A percentile compares a stretch with the other conserved stretches of the same genome.
Conservation (phyloP, 306 rosid species). For the Lupinus albus region DNA sequence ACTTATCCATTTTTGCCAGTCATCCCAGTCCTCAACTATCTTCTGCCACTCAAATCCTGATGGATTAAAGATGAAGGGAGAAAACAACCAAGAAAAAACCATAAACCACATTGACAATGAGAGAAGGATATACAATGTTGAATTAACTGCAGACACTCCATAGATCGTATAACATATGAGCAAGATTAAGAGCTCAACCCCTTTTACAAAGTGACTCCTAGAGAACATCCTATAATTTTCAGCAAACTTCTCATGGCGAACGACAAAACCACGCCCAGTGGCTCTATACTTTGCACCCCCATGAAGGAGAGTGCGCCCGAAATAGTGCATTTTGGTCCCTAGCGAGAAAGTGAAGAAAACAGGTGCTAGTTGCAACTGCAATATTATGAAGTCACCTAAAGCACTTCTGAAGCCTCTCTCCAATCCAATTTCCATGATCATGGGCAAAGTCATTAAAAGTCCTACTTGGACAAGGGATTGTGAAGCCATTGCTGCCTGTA, state of each 20-base stretch:
- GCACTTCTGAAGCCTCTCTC: conserved; percentile 97
- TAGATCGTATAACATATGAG: conserved; percentile 70
- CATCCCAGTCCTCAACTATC: conserved; percentile 98
- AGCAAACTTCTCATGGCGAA: conserved; percentile 87
- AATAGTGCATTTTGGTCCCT: conserved; percentile 87
- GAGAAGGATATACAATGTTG: conserved; percentile 51
- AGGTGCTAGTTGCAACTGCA: conserved; percentile 94
- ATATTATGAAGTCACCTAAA: conserved; percentile 69
- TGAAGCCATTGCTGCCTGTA: conserved; percentile 78
- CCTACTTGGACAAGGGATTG: conserved; percentile 90
- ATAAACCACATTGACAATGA: conserved; percentile 91
- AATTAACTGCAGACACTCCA: conserved; percentile 61
- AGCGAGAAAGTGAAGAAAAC: conserved; percentile 97
- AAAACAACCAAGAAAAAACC: conserved; percentile 77
- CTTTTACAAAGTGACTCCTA: conserved; percentile 93
- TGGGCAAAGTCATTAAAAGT: conserved; percentile 82
- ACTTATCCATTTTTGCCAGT: conserved; percentile 91
- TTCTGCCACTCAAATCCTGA: conserved; percentile 99
- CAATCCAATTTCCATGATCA: conserved; percentile 97
- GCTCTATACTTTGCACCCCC: conserved; percentile 98
- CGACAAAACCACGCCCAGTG: conserved; percentile 99
- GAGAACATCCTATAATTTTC: conserved; percentile 97
- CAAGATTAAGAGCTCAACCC: conserved; percentile 74
- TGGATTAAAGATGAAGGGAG: conserved; percentile 95
- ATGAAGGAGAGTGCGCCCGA: conserved; percentile 89